Conservation (phyloP, 2,329 filamentous ascomycete genomes). For the Epichloe typhina region DNA sequence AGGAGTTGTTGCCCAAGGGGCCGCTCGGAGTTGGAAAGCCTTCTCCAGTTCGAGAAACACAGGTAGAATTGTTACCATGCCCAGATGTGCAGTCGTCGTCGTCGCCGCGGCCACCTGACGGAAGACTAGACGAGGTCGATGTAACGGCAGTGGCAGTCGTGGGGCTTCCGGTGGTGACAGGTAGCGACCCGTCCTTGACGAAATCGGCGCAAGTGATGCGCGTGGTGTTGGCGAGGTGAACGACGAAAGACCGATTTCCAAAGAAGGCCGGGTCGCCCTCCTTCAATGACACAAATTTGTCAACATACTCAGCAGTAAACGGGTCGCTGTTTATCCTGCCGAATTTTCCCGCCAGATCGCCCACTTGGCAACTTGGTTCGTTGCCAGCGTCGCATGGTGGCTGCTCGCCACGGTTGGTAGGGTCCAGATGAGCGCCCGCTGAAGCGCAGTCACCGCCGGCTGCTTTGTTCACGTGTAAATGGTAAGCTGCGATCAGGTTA, state of each 20-base stretch:
- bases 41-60: not conserved
- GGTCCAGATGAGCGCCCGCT: constrained; percentile 58
- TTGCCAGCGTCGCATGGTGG: constrained; percentile 43
- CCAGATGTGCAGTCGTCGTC: not conserved
- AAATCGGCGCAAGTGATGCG: constrained; percentile 55
- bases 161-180: not conserved
- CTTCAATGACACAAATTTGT: constrained; percentile 42
- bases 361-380: constrained; percentile 58
- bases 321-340: constrained; percentile 43
- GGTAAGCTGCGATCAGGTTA: constrained; percentile 42
- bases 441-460: constrained; percentile 56
- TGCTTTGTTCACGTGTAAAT: constrained; percentile 54
- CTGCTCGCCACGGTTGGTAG: constrained; percentile 49
- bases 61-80: not conserved
- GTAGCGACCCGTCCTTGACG: constrained; percentile 2
- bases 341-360: constrained; percentile 64
- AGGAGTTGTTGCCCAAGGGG: not conserved
- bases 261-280: constrained; percentile 43
- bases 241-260: constrained; percentile 49
- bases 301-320: constrained; percentile 37
- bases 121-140: not conserved
- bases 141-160: not conserved
- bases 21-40: not conserved
- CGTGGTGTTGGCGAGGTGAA: constrained; percentile 52
- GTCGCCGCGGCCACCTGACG: not conserved